A percentile compares a stretch with the other conserved stretches of the same genome.
Conservation (phyloP, 208 protist genomes). For the Leishmania major region DNA sequence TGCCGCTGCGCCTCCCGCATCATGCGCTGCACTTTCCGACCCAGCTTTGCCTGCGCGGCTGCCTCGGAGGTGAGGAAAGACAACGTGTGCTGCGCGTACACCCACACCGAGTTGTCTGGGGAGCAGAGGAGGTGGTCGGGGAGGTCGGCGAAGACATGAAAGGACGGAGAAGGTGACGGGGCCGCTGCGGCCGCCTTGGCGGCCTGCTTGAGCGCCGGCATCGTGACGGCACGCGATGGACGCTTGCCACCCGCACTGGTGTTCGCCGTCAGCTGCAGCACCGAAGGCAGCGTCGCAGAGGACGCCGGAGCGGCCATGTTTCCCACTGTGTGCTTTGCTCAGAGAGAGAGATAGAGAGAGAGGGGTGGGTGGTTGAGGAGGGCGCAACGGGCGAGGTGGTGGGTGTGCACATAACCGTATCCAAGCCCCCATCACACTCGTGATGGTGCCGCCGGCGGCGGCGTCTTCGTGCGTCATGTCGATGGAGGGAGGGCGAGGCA, state of each 20-base stretch:
- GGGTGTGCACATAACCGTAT: neutral
- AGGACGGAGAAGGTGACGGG: neutral
- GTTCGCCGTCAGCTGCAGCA: neutral
- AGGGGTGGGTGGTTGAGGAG: neutral
- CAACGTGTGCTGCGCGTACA: slow-evolving; percentile 61
- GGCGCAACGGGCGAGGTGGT: neutral
- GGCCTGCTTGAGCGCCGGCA: neutral
- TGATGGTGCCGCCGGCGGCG: neutral
- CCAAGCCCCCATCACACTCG: neutral
- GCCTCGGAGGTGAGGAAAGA: slow-evolving; percentile 45
- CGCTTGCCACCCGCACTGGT: neutral
- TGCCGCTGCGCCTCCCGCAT: slow-evolving; percentile 40
- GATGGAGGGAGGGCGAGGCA: neutral
- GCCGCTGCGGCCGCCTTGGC: neutral
- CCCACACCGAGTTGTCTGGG: slow-evolving; percentile 64
- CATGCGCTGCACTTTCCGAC: slow-evolving; percentile 41
- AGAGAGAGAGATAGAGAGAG: neutral
- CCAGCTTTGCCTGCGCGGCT: slow-evolving; percentile 42
- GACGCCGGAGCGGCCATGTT: neutral
- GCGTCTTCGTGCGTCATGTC: neutral
- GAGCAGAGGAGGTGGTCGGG: slow-evolving; percentile 70
- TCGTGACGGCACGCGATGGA: neutral
- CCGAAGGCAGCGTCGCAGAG: neutral
- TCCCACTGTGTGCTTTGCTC: neutral
- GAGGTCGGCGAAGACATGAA: slow-evolving; percentile 57